Conservation (phyloP, 495 filamentous ascomycete genomes). For the Penicillium paxilli region DNA sequence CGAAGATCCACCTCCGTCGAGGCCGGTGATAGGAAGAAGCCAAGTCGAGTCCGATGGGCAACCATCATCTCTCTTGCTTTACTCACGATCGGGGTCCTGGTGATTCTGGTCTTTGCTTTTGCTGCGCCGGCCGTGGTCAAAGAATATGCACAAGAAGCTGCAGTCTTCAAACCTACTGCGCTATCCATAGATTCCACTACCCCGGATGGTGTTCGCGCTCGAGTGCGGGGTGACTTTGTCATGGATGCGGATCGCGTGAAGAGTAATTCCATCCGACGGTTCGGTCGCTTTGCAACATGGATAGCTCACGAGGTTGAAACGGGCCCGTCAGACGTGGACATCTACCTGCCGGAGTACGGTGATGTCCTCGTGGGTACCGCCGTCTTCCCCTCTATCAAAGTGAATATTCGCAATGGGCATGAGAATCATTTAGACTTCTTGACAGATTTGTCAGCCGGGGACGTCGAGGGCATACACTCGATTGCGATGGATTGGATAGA, state of each 20-base stretch:
- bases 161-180: conserved; percentile 75
- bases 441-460: conserved; percentile 70
- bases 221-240: conserved; percentile 75
- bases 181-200: conserved; percentile 85
- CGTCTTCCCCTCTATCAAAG: conserved; percentile 65
- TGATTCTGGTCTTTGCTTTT: conserved; percentile 65
- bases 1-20: conserved; percentile 9
- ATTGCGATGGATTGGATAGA: conserved; percentile 87
- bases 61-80: conserved; percentile 54
- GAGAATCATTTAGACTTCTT: conserved; percentile 76
- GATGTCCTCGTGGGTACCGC: conserved; percentile 78
- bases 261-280: conserved; percentile 64
- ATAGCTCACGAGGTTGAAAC: conserved; percentile 72
- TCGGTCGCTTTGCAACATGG: conserved; percentile 81
- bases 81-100: conserved; percentile 47
- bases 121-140: conserved; percentile 76
- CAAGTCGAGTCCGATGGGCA: conserved; percentile 50
- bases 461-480: conserved; percentile 73
- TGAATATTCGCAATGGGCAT: conserved; percentile 75
- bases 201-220: conserved; percentile 67
- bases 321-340: conserved; percentile 65
- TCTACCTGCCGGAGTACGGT: conserved; percentile 82
- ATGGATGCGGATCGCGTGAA: conserved; percentile 75
- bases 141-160: conserved; percentile 80
- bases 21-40: conserved; percentile 21